Conservation (phyloP, 1,139 yeast genomes). For the Eremothecium gossypii region DNA sequence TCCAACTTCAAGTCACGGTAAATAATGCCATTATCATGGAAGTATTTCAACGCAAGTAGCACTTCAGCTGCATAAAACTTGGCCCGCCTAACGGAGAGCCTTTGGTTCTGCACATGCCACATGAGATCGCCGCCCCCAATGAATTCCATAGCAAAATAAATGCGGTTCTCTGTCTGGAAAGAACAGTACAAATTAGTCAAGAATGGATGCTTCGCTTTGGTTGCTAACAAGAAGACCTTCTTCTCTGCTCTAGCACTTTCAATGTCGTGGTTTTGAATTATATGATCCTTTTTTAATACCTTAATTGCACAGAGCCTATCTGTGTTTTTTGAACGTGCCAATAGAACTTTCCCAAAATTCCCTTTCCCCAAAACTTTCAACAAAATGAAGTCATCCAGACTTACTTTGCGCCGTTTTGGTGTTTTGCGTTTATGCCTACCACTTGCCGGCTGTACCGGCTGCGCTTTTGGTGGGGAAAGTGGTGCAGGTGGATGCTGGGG, state of each 20-base stretch:
- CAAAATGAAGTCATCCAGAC: conserved; percentile 89
- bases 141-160: conserved; percentile 96
- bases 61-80: conserved; percentile 97
- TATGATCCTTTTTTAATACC: conserved; percentile 89
- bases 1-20: conserved; percentile 95
- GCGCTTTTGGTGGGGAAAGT: background rate
- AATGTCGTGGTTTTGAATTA: conserved; percentile 91
- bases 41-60: conserved; percentile 75
- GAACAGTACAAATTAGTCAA: conserved; percentile 85
- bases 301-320: conserved; percentile 83
- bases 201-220: conserved; percentile 86
- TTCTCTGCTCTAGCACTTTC: conserved; percentile 92
- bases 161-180: conserved; percentile 94
- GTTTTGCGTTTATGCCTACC: conserved; percentile 20
- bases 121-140: conserved; percentile 96
- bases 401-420: conserved; percentile 50
- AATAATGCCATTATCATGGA: conserved; percentile 92
- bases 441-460: conserved; percentile 3
- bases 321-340: conserved; percentile 78
- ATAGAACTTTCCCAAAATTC: conserved; percentile 94
- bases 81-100: conserved; percentile 84
- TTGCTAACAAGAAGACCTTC: conserved; percentile 84
- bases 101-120: conserved; percentile 97
- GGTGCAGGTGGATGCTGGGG: background rate
- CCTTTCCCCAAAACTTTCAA: conserved; percentile 95